A percentile compares a stretch with the other conserved stretches of the same genome.
These are phyloP conservation scores for Rosa rugosa DNA, from an alignment of 306 rosid genomes.

Conservation along the genomic window DNA sequence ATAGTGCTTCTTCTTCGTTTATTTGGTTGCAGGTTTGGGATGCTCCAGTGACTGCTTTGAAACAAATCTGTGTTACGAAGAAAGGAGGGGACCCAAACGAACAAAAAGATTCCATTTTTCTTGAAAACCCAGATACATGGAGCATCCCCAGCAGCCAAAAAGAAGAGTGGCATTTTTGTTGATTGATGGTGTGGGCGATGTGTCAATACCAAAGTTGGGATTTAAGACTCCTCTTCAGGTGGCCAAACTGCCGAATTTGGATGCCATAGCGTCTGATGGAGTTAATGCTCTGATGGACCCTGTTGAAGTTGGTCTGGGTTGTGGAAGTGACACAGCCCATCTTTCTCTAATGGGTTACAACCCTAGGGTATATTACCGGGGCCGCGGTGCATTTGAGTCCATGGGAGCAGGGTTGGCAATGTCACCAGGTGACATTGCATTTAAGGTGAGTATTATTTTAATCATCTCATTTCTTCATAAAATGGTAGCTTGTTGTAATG, in stretches of 20 bases:
- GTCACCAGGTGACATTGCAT: constrained; percentile 99
- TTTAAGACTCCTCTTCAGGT: constrained; percentile 85
- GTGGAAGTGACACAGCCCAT: constrained; percentile 99
- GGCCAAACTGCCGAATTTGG: constrained; percentile 75
- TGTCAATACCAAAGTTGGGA: constrained; percentile 78
- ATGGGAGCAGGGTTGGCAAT: constrained; percentile 99
- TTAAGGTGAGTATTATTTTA: constrained; percentile 52
- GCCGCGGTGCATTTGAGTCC: constrained; percentile 96
- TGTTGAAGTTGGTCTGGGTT: constrained; percentile 94
- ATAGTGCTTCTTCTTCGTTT: not conserved
- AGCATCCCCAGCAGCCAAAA: constrained; percentile 49
- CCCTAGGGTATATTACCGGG: constrained; percentile 86
- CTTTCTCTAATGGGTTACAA: constrained; percentile 89
- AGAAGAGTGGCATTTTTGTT: constrained; percentile 93
- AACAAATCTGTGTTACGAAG: not conserved
- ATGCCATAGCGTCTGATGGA: constrained; percentile 86
- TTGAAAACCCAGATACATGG: constrained; percentile 32
- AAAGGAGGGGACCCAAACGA: not conserved
- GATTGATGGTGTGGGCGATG: constrained; percentile 94
- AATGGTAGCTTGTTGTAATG: not conserved
- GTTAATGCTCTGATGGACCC: constrained; percentile 95
- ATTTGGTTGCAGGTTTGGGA: constrained; percentile 32
- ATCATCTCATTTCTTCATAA: not conserved
- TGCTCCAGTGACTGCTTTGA: constrained; percentile 27
- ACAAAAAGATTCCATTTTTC: constrained; percentile 11